Evolutionary conservation across 164 flowering plant species (phyloP), one percentile per base, ranked within the genome.

Genomic region (Houttuynia cordata): DNA sequence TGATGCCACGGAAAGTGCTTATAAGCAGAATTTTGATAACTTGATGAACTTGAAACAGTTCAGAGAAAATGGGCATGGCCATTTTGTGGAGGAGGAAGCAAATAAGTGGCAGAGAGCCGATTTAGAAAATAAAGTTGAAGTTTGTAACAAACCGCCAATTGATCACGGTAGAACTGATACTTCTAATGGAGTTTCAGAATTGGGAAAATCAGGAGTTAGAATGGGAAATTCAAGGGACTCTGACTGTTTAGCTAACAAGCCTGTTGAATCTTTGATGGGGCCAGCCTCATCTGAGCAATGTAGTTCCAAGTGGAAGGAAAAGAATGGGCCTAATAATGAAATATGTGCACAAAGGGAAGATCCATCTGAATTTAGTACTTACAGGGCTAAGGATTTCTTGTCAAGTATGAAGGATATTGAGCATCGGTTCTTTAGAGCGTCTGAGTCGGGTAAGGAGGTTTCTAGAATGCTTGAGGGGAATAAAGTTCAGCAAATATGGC

Each of bases 391-490:
- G 65, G 97, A 93, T 79, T 90, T 90, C 71, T 72, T 88, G 1
- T 83, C 89, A 0, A 93, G 99, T 73, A 81, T 85, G 45, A 90
- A 83, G 80, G 96, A 88, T 56, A 86, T 93, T n/a, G 97, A 88
- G 72, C 78, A 80, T 62, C 80, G 87, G 0, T 93, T 90, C 75
- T 77, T 81, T 59, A 74, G 96, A 73, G 97, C 97, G 21, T 83
- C 95, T 25, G 99, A 90, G 71, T 75, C 95, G 15, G 99, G 99
- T 20, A 86, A 71, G 71, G 97, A 88, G 73, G 81, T 90, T 37
- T 78, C 83, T 1, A 78, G 93, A 63, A 84, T 93, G 95, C 87
- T 93, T 15, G 99, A 90, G 74, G 79, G 87, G 20, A 85, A 74
- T 69, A 86, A 83, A 73, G 82, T 90, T 67, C 79, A 75, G 57